Conservation (phyloP, 2,329 filamentous ascomycete genomes). For the Fusarium coicis region DNA sequence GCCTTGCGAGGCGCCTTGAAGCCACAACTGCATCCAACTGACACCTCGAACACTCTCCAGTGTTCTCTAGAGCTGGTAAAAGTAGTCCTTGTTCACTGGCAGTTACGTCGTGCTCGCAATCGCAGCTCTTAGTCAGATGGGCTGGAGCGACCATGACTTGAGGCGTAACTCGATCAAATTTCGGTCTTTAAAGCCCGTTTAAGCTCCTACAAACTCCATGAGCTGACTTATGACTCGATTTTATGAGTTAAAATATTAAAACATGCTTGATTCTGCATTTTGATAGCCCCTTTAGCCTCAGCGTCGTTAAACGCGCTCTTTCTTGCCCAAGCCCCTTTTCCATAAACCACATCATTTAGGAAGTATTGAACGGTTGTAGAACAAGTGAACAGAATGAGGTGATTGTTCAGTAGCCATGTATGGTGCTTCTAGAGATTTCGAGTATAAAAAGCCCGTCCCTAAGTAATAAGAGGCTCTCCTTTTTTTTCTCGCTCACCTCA, state of each 20-base stretch:
- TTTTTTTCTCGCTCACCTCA: not conserved
- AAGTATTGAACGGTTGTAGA: not conserved
- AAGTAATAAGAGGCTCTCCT: too few species aligned
- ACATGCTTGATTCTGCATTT: too few species aligned
- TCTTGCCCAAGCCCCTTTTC: not conserved
- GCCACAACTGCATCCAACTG: not conserved
- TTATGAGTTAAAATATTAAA: not conserved
- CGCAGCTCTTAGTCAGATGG: not conserved
- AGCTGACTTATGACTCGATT: accelerated
- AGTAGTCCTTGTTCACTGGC: not conserved
- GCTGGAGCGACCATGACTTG: not conserved
- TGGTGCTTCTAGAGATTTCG: not conserved
- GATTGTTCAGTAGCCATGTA: not conserved
- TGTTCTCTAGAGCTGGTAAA: not conserved
- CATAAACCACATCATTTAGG: not conserved
- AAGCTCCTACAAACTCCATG: not conserved
- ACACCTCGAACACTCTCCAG: not conserved
- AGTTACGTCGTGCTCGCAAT: accelerated
- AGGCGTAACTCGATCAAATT: not conserved
- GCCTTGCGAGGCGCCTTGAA: not conserved
- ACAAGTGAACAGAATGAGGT: not conserved
- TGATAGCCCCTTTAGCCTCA: not conserved
- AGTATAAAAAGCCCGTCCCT: not conserved
- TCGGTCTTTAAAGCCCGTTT: not conserved
- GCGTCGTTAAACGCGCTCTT: not conserved